Evolutionary conservation across 768 basidiomycete species (phyloP), one percentile per base, ranked within the genome.

Genomic region (Phlegmacium glaucopus): DNA sequence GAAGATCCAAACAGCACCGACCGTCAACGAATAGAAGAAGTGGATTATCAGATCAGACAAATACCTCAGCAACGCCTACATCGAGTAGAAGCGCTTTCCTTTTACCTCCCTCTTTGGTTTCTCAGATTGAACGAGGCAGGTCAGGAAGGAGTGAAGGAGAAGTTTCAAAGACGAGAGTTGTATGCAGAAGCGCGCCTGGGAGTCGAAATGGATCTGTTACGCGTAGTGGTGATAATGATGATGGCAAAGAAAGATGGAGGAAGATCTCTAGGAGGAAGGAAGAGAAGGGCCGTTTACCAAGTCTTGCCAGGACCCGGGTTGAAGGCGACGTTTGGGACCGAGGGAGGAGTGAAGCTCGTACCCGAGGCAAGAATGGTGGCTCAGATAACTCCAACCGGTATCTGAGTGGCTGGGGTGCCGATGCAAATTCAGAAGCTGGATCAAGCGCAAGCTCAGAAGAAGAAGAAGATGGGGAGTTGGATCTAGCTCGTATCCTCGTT

Each of bases 121-220:
- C 61, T 9, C 63, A 60, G 34, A 56, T 74, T 10, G 69, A 68
- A 40, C 57, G 64, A 11, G 70, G 67, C 4, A 56, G 69, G 35
- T 61, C 73, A 6, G 54, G 63, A 6, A 60, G 57, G 22, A 70
- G 70, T 39, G 63, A 66, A 30, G 63, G 69, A 11, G 65, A 70
- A 47, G 72, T 89, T 5, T 73, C 72, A 13, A 70, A 69, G 25
- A 78, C 79, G 28, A 70, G 72, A 26, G 87, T 88, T 25, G 68
- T 82, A 38, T 89, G 87, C 59, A 70, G 80, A 43, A 87, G 85
- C 56, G 83, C 86, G 4, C 86, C 87, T 4, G 75, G 74, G 4
- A 87, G 85, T 39, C 74, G 86, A 2, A 69, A 79, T 0, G 69
- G 72, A 9, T 87, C 85, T 6, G 65, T 55, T 25, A 63, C 64